Conservation (phyloP, 2,329 filamentous ascomycete genomes). For the Xylaria sp. region DNA sequence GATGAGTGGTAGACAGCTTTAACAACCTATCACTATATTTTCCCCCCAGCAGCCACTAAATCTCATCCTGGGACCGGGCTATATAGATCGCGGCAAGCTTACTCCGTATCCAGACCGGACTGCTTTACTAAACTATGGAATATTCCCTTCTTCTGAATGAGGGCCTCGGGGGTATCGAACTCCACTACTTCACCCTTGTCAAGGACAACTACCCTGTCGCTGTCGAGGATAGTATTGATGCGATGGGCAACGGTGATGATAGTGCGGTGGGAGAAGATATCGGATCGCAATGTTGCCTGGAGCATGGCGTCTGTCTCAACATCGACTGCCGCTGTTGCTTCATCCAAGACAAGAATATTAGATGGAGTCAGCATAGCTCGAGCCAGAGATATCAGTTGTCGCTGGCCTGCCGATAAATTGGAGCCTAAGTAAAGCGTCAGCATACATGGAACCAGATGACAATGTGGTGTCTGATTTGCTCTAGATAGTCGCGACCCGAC, state of each 20-base stretch:
- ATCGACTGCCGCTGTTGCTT: slow-evolving; percentile 85
- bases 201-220: slow-evolving; percentile 91
- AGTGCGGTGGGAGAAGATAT: slow-evolving; percentile 85
- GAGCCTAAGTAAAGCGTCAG: slow-evolving; percentile 69
- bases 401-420: slow-evolving; percentile 94
- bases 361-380: slow-evolving; percentile 93
- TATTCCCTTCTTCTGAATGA: slow-evolving; percentile 79
- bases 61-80: neutral
- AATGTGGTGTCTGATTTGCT: neutral
- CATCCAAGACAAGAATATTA: slow-evolving; percentile 96
- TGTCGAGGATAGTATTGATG: slow-evolving; percentile 94
- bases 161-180: slow-evolving; percentile 85
- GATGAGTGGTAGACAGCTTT: slow-evolving; percentile 2
- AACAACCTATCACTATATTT: neutral
- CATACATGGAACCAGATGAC: slow-evolving; percentile 19
- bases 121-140: slow-evolving; percentile 95
- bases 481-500: neutral
- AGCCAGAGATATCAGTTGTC: slow-evolving; percentile 92
- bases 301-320: slow-evolving; percentile 75
- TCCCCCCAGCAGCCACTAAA: slow-evolving; percentile 3
- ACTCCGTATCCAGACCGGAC: slow-evolving; percentile 75
- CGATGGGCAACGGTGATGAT: slow-evolving; percentile 99
- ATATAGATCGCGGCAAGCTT: slow-evolving; percentile 24
- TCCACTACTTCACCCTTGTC: slow-evolving; percentile 91
- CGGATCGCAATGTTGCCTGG: slow-evolving; percentile 71